Percentiles rank a stretch among this genome's conserved stretches.
Evolutionary conservation across 257 asterid genomes (phyloP).

Genomic region (Ilex asprella): DNA sequence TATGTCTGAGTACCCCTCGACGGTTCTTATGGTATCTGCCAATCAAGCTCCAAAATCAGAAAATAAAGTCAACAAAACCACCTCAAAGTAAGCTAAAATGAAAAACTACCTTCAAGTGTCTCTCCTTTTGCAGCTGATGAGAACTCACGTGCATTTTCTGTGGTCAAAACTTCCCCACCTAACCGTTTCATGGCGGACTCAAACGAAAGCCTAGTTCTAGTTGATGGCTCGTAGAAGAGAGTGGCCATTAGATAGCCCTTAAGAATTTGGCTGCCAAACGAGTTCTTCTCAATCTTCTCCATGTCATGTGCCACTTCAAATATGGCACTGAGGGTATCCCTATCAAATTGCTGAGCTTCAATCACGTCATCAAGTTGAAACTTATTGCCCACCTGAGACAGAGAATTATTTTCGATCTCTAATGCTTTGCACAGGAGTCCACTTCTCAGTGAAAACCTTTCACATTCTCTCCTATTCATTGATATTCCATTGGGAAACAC

Average conservation of each 20-base stretch:
- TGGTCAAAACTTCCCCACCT: slow-evolving; percentile 85
- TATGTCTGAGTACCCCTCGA: slow-evolving; percentile 86
- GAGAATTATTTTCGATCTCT: slow-evolving; percentile 35
- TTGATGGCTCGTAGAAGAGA: slow-evolving; percentile 87
- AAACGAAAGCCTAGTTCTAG: slow-evolving; percentile 93
- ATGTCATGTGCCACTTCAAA: slow-evolving; percentile 82
- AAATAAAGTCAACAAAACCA: neutral
- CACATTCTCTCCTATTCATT: slow-evolving; percentile 8
- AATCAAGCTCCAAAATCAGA: slow-evolving; percentile 8
- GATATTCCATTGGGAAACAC: slow-evolving; percentile 15
- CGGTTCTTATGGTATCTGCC: slow-evolving; percentile 81
- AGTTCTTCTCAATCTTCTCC: slow-evolving; percentile 83
- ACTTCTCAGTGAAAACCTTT: slow-evolving; percentile 12
- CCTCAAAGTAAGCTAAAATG: slow-evolving; percentile 2
- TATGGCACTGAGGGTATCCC: slow-evolving; percentile 67
- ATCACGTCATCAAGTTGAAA: slow-evolving; percentile 73
- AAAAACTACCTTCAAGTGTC: slow-evolving; percentile 78
- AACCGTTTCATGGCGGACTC: slow-evolving; percentile 96
- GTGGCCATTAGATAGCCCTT: slow-evolving; percentile 92
- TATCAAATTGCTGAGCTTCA: slow-evolving; percentile 89
- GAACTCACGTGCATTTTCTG: slow-evolving; percentile 93
- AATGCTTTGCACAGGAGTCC: slow-evolving; percentile 43
- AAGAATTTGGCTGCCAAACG: slow-evolving; percentile 60
- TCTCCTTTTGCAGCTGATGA: slow-evolving; percentile 98
- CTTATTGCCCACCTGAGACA: slow-evolving; percentile 34